Percentiles rank a stretch among this genome's conserved stretches.
Conservation (phyloP, 139 green algal genomes). For the Haematococcus lacustris region DNA sequence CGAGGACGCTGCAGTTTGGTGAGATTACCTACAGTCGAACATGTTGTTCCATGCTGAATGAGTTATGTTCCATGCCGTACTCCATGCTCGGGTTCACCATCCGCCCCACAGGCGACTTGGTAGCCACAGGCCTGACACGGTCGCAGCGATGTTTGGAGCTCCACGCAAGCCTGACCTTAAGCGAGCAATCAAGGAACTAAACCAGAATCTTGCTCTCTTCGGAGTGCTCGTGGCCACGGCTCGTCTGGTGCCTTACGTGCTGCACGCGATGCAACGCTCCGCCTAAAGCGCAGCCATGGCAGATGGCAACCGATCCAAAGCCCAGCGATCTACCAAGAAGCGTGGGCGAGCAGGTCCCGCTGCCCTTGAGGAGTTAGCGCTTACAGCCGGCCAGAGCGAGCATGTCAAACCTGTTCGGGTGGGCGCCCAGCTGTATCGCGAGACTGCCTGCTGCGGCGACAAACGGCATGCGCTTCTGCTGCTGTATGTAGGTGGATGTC, state of each 20-base stretch:
- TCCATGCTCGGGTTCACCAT: too few relatives aligned
- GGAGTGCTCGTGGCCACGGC: constrained; percentile 29
- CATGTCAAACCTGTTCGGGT: constrained; percentile 7
- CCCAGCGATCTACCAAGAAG: background rate
- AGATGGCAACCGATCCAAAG: too few relatives aligned
- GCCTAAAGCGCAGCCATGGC: too few relatives aligned
- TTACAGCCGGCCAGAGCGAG: constrained; percentile 10
- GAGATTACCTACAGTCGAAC: too few relatives aligned
- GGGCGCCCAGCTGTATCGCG: background rate
- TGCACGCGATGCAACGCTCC: constrained; percentile 43
- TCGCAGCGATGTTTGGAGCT: constrained; percentile 43
- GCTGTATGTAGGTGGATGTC: background rate
- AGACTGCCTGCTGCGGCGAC: background rate
- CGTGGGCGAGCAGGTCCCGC: background rate
- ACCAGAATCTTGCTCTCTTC: constrained; percentile 44
- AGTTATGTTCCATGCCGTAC: too few relatives aligned
- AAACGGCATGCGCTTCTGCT: background rate
- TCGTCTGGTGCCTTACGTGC: constrained; percentile 46
- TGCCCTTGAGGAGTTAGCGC: constrained; percentile 14
- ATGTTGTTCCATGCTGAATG: too few relatives aligned
- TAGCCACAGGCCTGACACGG: too few relatives aligned
- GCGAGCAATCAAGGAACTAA: constrained; percentile 47
- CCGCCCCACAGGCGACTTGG: too few relatives aligned
- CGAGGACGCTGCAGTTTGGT: too few relatives aligned
- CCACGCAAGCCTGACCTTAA: constrained; percentile 41